Percentiles rank a stretch among this genome's conserved stretches.
These are phyloP conservation scores for Diplodia scrobiculata DNA, from an alignment of 2,329 filamentous ascomycete genomes.

Conservation along the genomic window DNA sequence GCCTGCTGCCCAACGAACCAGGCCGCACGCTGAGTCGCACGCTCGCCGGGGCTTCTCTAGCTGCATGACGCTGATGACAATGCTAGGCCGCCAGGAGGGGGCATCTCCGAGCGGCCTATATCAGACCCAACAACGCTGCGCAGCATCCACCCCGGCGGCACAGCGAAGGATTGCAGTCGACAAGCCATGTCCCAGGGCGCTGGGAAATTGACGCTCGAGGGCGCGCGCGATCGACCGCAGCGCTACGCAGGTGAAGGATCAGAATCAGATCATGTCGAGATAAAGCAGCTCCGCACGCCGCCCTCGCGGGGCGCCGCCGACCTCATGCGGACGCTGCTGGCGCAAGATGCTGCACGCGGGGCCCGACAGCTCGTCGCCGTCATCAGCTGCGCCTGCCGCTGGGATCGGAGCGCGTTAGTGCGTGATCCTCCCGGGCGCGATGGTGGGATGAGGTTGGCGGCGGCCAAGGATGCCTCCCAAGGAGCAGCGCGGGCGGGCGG, in stretches of 20 bases:
- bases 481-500: slow-evolving; percentile 23
- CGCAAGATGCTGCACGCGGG: slow-evolving; percentile 25
- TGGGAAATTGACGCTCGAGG: slow-evolving; percentile 20
- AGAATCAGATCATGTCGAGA: slow-evolving; percentile 22
- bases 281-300: neutral
- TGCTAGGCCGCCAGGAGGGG: slow-evolving; percentile 13
- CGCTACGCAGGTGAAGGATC: slow-evolving; percentile 21
- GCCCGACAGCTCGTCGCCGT: slow-evolving; percentile 23
- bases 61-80: slow-evolving; percentile 18
- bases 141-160: slow-evolving; percentile 15
- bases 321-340: slow-evolving; percentile 16
- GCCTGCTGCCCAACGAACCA: slow-evolving; percentile 17
- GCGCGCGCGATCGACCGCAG: slow-evolving; percentile 24
- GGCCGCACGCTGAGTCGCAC: slow-evolving; percentile 16
- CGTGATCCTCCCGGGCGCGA: slow-evolving; percentile 27
- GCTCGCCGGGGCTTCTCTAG: slow-evolving; percentile 21
- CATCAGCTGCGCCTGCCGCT: slow-evolving; percentile 24
- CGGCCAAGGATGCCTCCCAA: slow-evolving; percentile 24
- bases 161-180: slow-evolving; percentile 25
- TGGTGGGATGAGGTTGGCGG: slow-evolving; percentile 25
- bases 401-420: slow-evolving; percentile 26
- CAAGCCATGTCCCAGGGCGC: slow-evolving; percentile 20
- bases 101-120: slow-evolving; percentile 19
- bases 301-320: slow-evolving; percentile 12
- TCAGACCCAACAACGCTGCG: slow-evolving; percentile 11